phyloP scores from a whole-genome alignment of 1,284 basidiomycete genomes.

The Laetiporus sulphureus region DNA sequence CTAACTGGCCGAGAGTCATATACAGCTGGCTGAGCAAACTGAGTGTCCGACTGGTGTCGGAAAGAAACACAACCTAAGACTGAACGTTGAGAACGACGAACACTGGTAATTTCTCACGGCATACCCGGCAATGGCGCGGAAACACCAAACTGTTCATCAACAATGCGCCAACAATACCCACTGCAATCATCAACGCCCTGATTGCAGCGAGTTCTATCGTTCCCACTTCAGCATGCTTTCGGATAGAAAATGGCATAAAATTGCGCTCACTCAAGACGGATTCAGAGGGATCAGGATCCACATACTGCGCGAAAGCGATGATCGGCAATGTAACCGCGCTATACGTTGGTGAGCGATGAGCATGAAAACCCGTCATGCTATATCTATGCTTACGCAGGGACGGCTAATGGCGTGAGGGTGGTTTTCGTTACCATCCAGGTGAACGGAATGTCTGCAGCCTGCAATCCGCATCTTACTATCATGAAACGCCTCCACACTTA shows the following conservation, averaged over 20 bases:
- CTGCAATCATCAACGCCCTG: constrained; percentile 36
- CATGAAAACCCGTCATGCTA: too few species aligned
- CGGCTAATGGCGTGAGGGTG: constrained; percentile 34
- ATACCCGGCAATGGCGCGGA: constrained; percentile 41
- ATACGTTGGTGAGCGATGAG: not conserved
- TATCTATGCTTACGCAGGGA: constrained; percentile 34
- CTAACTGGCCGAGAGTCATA: constrained; percentile 39
- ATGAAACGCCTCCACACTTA: not conserved
- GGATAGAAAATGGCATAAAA: not conserved
- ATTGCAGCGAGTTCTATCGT: constrained; percentile 34
- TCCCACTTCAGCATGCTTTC: not conserved
- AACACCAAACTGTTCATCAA: constrained; percentile 40
- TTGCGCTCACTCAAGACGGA: constrained; percentile 28
- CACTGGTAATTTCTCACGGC: constrained; percentile 8
- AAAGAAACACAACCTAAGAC: constrained; percentile 37
- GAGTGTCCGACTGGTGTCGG: constrained; percentile 34
- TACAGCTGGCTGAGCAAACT: constrained; percentile 38
- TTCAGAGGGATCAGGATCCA: constrained; percentile 20
- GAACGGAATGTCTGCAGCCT: constrained; percentile 40
- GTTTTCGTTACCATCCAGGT: constrained; percentile 41
- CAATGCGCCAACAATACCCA: constrained; percentile 41
- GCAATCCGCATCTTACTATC: not conserved
- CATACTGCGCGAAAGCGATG: constrained; percentile 35
- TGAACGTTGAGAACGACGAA: not conserved
- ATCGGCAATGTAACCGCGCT: constrained; percentile 43